Base-by-base conservation (phyloP, 768 basidiomycete species). In the Astraeus odoratus region DNA sequence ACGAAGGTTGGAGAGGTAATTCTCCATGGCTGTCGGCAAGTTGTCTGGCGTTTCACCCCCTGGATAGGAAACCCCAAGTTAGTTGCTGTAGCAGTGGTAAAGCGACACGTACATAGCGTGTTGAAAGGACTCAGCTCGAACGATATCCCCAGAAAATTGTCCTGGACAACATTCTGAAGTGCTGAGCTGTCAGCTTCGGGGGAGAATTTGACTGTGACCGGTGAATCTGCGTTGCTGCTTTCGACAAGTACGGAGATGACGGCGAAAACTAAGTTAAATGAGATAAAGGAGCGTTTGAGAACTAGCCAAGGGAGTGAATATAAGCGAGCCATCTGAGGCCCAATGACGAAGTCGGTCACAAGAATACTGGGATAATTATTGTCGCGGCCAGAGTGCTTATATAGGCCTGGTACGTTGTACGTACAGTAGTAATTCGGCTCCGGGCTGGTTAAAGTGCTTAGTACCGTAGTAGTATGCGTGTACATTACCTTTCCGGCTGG, bases 91-190 rank as follows among this genome's bases (percentile, higher is more conserved):
- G 23, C 8, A 23, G 23, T 19, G n/a, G 15, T 36, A 1, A 9
- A 18, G 26, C 23, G 10, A 15, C 27, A 57, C 64, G 10, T 27
- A 69, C 67, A 67, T 12, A 67, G 56, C 18, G 67, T 67, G 42
- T 67, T 59, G 40, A 67, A 66, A 3, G 65, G 59, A 49, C 62
- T 63, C 8, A 69, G 49, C 46, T 70, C 67, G 44, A 55, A 70
- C 5, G 65, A 67, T 23, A 68, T 59, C n/a, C 68, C 68, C 22
- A 69, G 53, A 43, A 65, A 68, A 38, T 66, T 66, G 33, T 66
- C 67, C 29, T 61, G 55, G 13, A 68, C 54, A 8, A 63, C 55
- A 43, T 67, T n/a, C n/a, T 67, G 26, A 30, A 26, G 13, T 53
- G 45, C 15, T 57, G 57, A 10, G 23, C 22, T 15, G 23, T 16